Conservation (phyloP, 2,329 filamentous ascomycete species). For the Cladosporium colombiae region DNA sequence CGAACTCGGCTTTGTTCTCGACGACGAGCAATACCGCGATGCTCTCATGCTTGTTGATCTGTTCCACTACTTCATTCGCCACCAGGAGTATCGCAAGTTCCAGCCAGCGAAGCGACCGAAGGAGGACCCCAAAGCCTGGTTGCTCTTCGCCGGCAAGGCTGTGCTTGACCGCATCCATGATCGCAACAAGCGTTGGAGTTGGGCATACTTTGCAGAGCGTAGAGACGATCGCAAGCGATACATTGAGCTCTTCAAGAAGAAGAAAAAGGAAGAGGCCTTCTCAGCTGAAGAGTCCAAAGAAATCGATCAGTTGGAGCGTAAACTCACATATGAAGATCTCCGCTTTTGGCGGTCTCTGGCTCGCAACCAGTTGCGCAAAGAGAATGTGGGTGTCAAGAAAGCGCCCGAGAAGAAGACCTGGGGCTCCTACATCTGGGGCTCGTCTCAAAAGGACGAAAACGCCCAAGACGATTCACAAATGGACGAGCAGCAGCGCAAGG, state of each 20-base stretch:
- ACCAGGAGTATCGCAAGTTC: conserved; percentile 93
- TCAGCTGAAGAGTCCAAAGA: conserved; percentile 70
- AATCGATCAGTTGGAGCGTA: conserved; percentile 76
- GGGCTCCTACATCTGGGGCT: conserved; percentile 89
- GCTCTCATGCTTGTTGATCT: conserved; percentile 96
- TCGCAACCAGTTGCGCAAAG: conserved; percentile 90
- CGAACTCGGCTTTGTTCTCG: conserved; percentile 95
- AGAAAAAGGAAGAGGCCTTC: conserved; percentile 68
- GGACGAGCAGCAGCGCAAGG: conserved; percentile 92
- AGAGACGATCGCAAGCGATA: conserved; percentile 86
- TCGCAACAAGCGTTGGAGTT: conserved; percentile 88
- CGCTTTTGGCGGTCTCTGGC: conserved; percentile 96
- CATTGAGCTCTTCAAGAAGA: conserved; percentile 95
- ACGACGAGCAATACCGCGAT: conserved; percentile 96
- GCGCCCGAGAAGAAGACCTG: conserved; percentile 75
- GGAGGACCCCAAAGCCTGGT: conserved; percentile 89
- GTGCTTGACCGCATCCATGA: conserved; percentile 94
- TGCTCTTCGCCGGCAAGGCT: conserved; percentile 85
- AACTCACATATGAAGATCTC: conserved; percentile 89
- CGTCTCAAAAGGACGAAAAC: conserved; percentile 57
- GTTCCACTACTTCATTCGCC: conserved; percentile 97
- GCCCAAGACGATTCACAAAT: conserved; percentile 79
- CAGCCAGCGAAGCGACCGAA: conserved; percentile 84
- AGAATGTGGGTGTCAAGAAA: conserved; percentile 87
- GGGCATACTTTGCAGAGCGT: conserved; percentile 91